phyloP scores from a whole-genome alignment of 1,139 yeast genomes.

The Yamadazyma blattariae region DNA sequence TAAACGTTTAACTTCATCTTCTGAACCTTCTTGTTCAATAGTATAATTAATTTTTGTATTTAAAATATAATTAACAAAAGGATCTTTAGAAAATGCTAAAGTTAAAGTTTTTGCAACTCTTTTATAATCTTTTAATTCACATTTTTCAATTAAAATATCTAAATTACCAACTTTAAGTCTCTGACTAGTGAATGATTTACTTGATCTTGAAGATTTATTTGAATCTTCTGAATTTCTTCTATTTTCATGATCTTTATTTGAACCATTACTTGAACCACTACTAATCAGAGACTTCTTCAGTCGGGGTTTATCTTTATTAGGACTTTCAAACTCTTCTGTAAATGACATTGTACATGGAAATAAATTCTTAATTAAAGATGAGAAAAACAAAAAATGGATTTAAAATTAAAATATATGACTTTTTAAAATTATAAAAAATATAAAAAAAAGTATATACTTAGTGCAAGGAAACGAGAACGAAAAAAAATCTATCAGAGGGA shows the following conservation, averaged over 20 bases:
- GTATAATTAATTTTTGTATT: conserved; percentile 27
- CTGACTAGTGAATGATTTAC: conserved; percentile 12
- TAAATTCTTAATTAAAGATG: too few species aligned
- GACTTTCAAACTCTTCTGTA: conserved; percentile 38
- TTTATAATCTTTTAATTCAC: conserved; percentile 31
- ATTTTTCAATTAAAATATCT: conserved; percentile 29
- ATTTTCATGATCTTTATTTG: too few species aligned
- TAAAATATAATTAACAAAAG: conserved; percentile 38
- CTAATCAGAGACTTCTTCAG: conserved; percentile 42
- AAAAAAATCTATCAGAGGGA: too few species aligned
- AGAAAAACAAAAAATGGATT: too few species aligned
- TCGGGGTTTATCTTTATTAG: conserved; percentile 37
- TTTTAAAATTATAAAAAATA: too few species aligned
- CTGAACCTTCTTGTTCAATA: conserved; percentile 14
- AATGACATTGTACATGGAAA: conserved; percentile 17
- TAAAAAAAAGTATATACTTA: too few species aligned
- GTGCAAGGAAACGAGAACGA: too few species aligned
- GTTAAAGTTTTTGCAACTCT: conserved; percentile 39
- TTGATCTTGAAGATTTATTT: neutral
- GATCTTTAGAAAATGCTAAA: conserved; percentile 39
- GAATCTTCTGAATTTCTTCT: neutral
- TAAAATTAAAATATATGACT: too few species aligned
- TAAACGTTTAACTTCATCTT: conserved; percentile 12
- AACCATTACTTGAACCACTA: neutral
- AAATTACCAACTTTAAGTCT: conserved; percentile 19